phyloP scores from a whole-genome alignment of 495 filamentous ascomycete species.

The Neurospora sp. region DNA sequence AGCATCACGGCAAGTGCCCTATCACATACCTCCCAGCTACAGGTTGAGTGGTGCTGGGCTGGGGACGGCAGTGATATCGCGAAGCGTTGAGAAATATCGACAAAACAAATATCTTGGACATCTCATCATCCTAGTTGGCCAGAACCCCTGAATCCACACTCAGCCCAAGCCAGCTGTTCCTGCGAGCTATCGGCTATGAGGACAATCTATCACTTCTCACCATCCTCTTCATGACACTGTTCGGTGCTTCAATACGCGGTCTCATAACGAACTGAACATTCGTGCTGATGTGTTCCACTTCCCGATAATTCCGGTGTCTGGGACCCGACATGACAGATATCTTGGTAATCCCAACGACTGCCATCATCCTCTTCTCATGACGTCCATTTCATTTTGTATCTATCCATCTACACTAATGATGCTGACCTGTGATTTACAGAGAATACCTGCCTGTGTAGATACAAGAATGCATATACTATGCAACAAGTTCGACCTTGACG shows the following conservation, averaged over 20 bases:
- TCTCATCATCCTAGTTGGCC: not conserved
- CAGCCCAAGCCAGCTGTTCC: conserved; percentile 34
- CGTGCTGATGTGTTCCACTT: not conserved
- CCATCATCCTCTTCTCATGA: not conserved
- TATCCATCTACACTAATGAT: not conserved
- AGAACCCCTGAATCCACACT: not conserved
- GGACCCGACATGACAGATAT: not conserved
- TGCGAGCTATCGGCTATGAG: conserved; percentile 23
- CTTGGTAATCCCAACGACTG: not conserved
- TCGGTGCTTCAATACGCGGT: not conserved
- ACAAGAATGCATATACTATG: not conserved
- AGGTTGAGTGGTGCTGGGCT: not conserved
- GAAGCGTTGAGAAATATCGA: not conserved
- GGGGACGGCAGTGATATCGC: not conserved
- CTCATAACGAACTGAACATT: not conserved
- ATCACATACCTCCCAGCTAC: not conserved
- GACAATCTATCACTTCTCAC: conserved; percentile 1
- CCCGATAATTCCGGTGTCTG: not conserved
- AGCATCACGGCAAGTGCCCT: not conserved
- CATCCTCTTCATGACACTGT: conserved; percentile 6
- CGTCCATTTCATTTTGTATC: not conserved
- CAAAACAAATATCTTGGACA: not conserved
- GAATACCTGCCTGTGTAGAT: not conserved
- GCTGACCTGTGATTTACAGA: not conserved
- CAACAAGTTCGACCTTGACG: not conserved